These are phyloP conservation scores for Debaryomyces psychrophilus DNA, from an alignment of 1,139 yeast genomes.

Conservation along the genomic window DNA sequence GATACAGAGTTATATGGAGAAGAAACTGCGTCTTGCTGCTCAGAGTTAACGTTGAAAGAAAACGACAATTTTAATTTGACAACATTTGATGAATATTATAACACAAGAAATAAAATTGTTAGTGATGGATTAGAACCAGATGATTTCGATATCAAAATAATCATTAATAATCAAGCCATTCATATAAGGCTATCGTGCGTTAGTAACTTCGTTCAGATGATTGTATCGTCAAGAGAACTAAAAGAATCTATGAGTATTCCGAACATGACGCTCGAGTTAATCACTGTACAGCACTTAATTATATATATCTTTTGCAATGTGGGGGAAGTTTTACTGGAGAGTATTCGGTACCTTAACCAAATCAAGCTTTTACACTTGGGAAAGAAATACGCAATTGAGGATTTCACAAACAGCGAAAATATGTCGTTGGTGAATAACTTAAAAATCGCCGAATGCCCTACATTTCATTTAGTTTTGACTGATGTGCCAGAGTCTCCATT, in stretches of 20 bases:
- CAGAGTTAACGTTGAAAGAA: background rate
- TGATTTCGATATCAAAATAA: background rate
- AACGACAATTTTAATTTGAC: constrained; percentile 4
- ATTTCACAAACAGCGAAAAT: background rate
- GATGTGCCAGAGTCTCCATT: background rate
- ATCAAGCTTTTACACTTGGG: constrained; percentile 8
- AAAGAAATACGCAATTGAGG: constrained; percentile 2
- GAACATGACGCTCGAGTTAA: background rate
- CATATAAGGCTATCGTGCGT: background rate
- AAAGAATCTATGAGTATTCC: background rate
- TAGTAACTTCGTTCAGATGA: constrained; percentile 4
- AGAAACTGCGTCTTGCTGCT: background rate
- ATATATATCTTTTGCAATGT: constrained; percentile 7
- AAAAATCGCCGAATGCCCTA: constrained; percentile 4
- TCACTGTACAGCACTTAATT: constrained; percentile 8
- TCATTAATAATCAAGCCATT: background rate
- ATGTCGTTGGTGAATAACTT: constrained; percentile 2
- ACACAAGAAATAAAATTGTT: background rate
- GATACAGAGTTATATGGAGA: background rate
- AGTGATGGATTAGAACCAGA: background rate
- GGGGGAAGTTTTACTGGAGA: background rate
- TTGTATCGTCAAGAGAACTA: constrained; percentile 1
- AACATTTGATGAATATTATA: constrained; percentile 1
- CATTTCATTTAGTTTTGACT: constrained; percentile 4
- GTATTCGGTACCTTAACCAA: constrained; percentile 5